These are phyloP conservation scores for Blastobotrys parvus DNA, from an alignment of 805 yeast species.

Conservation along the genomic window DNA sequence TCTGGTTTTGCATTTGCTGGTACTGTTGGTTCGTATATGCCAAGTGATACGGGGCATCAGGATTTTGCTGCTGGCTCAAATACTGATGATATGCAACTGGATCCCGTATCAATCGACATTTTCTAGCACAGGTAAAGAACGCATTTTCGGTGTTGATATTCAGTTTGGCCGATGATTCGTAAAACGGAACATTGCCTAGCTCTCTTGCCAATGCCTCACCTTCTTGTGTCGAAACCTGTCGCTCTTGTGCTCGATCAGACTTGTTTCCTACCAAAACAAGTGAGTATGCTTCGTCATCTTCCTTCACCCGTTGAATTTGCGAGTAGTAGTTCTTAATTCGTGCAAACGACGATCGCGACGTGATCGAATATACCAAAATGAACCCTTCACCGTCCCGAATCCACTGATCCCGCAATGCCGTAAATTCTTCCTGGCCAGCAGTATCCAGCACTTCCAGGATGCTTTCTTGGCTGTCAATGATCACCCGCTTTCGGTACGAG, in stretches of 20 bases:
- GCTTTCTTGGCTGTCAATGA: conserved; percentile 68
- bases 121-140: conserved; percentile 55
- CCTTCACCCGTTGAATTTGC: conserved; percentile 73
- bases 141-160: conserved; percentile 83
- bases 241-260: conserved; percentile 64
- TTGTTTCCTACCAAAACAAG: conserved; percentile 91
- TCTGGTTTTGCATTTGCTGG: background rate
- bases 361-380: conserved; percentile 77
- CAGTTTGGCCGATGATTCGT: conserved; percentile 92
- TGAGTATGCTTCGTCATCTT: conserved; percentile 42
- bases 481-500: conserved; percentile 64
- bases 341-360: conserved; percentile 76
- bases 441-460: conserved; percentile 84
- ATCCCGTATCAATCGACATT: conserved; percentile 73
- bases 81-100: conserved; percentile 52
- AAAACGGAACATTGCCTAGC: conserved; percentile 50
- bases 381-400: conserved; percentile 95
- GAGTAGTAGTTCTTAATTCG: conserved; percentile 74
- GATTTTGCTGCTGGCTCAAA: background rate
- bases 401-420: conserved; percentile 70
- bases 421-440: conserved; percentile 84
- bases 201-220: conserved; percentile 70
- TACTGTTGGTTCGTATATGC: background rate
- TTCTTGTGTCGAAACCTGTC: conserved; percentile 75
- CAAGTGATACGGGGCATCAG: conserved; percentile 1